Base-by-base conservation (phyloP, 441 rosid species). In the Syzygium malaccense region DNA sequence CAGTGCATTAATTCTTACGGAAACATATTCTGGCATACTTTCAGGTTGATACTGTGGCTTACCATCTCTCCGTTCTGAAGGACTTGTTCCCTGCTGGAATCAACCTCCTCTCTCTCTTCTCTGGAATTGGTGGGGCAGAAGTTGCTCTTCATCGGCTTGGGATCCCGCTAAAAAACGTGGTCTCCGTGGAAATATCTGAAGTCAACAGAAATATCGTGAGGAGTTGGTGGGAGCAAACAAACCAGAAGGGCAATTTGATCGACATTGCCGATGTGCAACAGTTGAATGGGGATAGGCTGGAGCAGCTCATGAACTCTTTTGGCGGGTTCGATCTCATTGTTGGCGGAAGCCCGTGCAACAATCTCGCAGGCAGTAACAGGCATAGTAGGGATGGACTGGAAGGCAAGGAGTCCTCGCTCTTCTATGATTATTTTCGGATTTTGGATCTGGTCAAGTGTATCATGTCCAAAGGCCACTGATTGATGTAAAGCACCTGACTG, bases 41-140 rank as follows among this genome's bases (percentile, higher is more conserved):
- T 53, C 93, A 97, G 97, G 95, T 98, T 14, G 98, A 98, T 89
- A 98, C 99, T 0, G 99, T 98, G 68, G 99, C 99, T 6, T 98
- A 95, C 89, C 99, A 98, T 87, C 92, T 96, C 1, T 98, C 99
- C 14, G 97, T 90, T 13, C 86, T 98, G 86, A 98, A 94, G 71
- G 92, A 92, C 4, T 18, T 95, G 89, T 98, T 88, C 89, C 98
- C 99, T 3, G 30, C 48, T 28, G 99, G 99, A 25, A 89, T 98
- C 88, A 98, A 95, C 85, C 89, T 97, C 14, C 94, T 98, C 8
- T 98, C 99, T 3, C 95, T 98, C 55, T 98, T 98, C 91, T 94
- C 99, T 33, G 99, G 99, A 10, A 98, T 98, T 32, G 99, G 99
- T 26, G 99, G 99, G 32, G 99, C 94, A 1, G 99, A 98, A 91